Evolutionary conservation across 179 eudicot species (phyloP).

Genomic region (Patellifolia procumbens): DNA sequence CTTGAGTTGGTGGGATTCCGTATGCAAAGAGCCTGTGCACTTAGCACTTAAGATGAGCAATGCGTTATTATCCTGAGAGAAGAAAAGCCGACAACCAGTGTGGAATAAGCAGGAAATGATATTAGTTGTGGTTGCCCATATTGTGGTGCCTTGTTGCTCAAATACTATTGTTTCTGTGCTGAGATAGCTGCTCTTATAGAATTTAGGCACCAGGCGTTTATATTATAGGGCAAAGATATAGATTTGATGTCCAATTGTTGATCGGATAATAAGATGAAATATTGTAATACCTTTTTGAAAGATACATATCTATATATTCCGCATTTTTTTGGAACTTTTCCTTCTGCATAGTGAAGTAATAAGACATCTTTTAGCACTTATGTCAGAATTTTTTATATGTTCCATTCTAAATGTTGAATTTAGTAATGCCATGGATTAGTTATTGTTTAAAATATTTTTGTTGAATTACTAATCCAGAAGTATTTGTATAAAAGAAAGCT

Average conservation of each 20-base stretch:
- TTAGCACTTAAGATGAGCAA: constrained; percentile 42
- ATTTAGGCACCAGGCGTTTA: constrained; percentile 5
- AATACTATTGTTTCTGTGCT: constrained; percentile 4
- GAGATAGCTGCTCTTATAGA: constrained; percentile 24
- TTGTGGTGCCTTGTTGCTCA: constrained; percentile 23
- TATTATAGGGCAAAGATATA: constrained; percentile 3
- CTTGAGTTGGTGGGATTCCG: constrained; percentile 43
- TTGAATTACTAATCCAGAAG: background rate
- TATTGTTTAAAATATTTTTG: background rate
- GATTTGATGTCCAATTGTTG: constrained; percentile 4
- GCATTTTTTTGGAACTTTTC: constrained; percentile 9
- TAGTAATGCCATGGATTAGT: background rate
- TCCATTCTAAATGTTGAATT: background rate
- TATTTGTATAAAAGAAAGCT: background rate
- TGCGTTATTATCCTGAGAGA: constrained; percentile 37
- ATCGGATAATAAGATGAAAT: constrained; percentile 11
- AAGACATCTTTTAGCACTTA: background rate
- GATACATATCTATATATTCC: background rate
- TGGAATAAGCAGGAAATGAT: constrained; percentile 33
- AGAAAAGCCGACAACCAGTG: constrained; percentile 30
- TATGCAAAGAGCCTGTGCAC: constrained; percentile 37
- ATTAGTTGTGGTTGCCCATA: constrained; percentile 26
- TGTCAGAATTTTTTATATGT: background rate
- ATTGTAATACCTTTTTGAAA: constrained; percentile 26
- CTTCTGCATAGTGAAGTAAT: background rate